These are phyloP conservation scores for Spergularia bocconei DNA, from an alignment of 148 eudicot species.

Conservation along the genomic window DNA sequence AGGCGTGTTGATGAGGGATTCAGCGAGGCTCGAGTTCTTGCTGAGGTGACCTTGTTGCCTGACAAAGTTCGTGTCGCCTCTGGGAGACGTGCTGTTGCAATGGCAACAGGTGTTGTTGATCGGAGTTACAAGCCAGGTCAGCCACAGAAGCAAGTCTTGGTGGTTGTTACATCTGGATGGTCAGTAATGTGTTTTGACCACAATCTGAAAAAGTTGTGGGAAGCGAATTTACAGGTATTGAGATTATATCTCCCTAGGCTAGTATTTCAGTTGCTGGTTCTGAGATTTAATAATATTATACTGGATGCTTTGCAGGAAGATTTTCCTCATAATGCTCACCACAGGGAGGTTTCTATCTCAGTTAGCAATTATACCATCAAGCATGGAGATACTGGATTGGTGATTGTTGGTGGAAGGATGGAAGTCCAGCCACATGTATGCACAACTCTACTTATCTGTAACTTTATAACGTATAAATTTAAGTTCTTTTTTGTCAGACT, in stretches of 20 bases:
- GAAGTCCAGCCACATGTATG: constrained; percentile 95
- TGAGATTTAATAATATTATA: background rate
- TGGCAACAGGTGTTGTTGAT: constrained; percentile 89
- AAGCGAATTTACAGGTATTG: constrained; percentile 73
- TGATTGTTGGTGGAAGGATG: constrained; percentile 95
- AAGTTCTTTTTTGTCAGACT: background rate
- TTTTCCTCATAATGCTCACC: constrained; percentile 97
- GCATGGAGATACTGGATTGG: constrained; percentile 93
- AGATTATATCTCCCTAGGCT: background rate
- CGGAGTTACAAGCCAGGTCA: constrained; percentile 57
- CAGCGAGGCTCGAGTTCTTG: constrained; percentile 84
- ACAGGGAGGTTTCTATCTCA: constrained; percentile 81
- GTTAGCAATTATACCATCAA: constrained; percentile 87
- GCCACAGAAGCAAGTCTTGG: constrained; percentile 81
- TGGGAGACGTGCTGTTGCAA: constrained; percentile 95
- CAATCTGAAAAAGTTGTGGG: constrained; percentile 95
- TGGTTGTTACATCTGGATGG: constrained; percentile 98
- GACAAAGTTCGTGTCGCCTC: constrained; percentile 89
- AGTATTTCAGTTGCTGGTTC: background rate
- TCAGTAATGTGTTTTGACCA: constrained; percentile 97
- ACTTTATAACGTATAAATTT: background rate
- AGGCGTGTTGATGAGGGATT: constrained; percentile 94
- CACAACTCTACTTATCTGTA: constrained; percentile 18
- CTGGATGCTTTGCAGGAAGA: constrained; percentile 52
- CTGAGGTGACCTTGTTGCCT: constrained; percentile 78